Percentiles rank a stretch among this genome's conserved stretches.
These are phyloP conservation scores for Mucor irregularis DNA, from an alignment of 371 early-diverging fungal genomes.

Conservation along the genomic window DNA sequence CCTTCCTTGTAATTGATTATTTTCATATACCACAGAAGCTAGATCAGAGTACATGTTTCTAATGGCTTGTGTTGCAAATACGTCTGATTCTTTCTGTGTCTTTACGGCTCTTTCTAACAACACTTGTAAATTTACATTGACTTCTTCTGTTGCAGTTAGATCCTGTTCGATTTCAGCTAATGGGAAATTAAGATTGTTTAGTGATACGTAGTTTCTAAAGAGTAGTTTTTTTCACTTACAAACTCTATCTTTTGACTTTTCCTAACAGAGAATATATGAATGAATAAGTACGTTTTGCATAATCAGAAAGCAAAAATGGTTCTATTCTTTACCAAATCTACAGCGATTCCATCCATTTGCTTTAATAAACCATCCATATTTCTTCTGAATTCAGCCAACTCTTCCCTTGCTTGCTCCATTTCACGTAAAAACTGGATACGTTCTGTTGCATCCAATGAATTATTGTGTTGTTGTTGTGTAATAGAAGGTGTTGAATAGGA, in stretches of 20 bases:
- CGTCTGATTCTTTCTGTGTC: slow-evolving; percentile 57
- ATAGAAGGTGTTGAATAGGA: slow-evolving; percentile 22
- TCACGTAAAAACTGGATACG: slow-evolving; percentile 32
- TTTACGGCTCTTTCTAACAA: slow-evolving; percentile 55
- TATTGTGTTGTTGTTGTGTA: slow-evolving; percentile 3
- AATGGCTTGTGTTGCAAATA: slow-evolving; percentile 56
- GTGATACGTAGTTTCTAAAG: not conserved
- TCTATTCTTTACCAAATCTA: slow-evolving; percentile 44
- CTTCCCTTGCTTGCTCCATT: slow-evolving; percentile 51
- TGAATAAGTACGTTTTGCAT: not conserved
- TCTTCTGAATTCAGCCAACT: slow-evolving; percentile 51
- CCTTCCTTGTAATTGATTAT: slow-evolving; percentile 48
- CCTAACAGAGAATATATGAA: slow-evolving; percentile 10
- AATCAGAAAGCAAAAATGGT: not conserved
- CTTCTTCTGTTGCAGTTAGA: slow-evolving; percentile 55
- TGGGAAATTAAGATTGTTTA: not conserved
- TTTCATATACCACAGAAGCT: slow-evolving; percentile 56
- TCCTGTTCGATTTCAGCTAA: slow-evolving; percentile 59
- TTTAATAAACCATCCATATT: slow-evolving; percentile 56
- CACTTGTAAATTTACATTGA: slow-evolving; percentile 60
- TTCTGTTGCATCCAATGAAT: slow-evolving; percentile 18
- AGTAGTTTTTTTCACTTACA: slow-evolving; percentile 19
- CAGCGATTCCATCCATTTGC: slow-evolving; percentile 59
- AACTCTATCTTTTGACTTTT: slow-evolving; percentile 38
- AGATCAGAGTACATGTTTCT: slow-evolving; percentile 59